A percentile compares a stretch with the other conserved stretches of the same genome.
phyloP scores from a whole-genome alignment of 305 asterid genomes.

The Fraxinus sp. region DNA sequence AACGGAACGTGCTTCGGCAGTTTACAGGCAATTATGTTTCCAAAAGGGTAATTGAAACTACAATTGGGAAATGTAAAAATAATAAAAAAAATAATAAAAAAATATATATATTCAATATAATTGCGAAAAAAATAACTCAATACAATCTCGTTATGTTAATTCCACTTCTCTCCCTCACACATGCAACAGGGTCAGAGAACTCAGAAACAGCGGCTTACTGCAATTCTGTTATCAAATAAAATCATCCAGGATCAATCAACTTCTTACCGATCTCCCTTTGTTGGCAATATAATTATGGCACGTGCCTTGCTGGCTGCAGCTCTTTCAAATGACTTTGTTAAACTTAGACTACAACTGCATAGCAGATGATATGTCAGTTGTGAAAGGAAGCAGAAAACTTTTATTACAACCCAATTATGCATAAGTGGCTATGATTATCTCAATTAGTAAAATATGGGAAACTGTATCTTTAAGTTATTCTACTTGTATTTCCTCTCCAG shows the following conservation, averaged over 20 bases:
- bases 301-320: slow-evolving; percentile 98
- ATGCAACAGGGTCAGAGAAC: not conserved
- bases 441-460: not conserved
- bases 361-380: slow-evolving; percentile 25
- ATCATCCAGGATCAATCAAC: slow-evolving; percentile 16
- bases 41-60: not conserved
- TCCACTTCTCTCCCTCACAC: not conserved
- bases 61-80: not conserved
- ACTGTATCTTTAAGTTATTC: not conserved
- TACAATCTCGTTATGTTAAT: not conserved
- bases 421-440: slow-evolving; percentile 2
- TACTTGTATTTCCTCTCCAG: not conserved
- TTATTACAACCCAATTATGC: not conserved
- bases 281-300: slow-evolving; percentile 84
- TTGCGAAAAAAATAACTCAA: not conserved
- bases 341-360: slow-evolving; percentile 89
- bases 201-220: not conserved
- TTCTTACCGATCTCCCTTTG: slow-evolving; percentile 75
- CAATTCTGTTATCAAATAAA: not conserved
- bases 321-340: slow-evolving; percentile 90
- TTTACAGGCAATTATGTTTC: not conserved
- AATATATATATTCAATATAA: not conserved
- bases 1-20: not conserved
- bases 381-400: slow-evolving; percentile 15
- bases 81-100: not conserved